Conservation (phyloP, 495 filamentous ascomycete genomes). For the Filosporella fistucella region DNA sequence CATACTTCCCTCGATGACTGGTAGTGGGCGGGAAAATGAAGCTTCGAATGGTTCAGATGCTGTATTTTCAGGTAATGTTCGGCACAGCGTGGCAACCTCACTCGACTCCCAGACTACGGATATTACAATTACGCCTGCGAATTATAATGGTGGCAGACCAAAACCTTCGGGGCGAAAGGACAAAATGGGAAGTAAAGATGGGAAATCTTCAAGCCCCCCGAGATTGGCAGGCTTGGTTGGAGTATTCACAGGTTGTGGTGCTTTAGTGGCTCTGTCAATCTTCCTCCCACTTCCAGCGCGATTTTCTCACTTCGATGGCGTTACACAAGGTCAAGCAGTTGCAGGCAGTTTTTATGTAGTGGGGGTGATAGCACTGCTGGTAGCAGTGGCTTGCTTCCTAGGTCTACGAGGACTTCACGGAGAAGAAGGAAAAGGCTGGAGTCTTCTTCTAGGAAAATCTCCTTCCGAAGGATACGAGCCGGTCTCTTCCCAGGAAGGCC, state of each 20-base stretch:
- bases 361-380: constrained; percentile 60
- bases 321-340: constrained; percentile 64
- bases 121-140: constrained; percentile 56
- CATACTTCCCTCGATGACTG: constrained; percentile 81
- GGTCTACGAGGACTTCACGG: constrained; percentile 75
- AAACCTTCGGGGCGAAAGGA: background rate
- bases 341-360: constrained; percentile 82
- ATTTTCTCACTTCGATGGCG: constrained; percentile 61
- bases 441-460: constrained; percentile 38
- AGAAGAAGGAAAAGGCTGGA: constrained; percentile 71
- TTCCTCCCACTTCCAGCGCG: constrained; percentile 85
- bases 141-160: constrained; percentile 23
- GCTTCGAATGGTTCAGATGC: background rate
- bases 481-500: background rate
- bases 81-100: constrained; percentile 42
- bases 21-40: constrained; percentile 7
- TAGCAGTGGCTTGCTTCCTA: constrained; percentile 71
- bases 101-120: constrained; percentile 63
- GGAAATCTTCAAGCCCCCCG: constrained; percentile 36
- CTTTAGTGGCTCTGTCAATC: constrained; percentile 70
- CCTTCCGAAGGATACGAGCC: constrained; percentile 17
- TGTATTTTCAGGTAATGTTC: background rate
- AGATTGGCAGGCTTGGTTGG: constrained; percentile 86
- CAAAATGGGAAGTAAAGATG: background rate
- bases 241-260: constrained; percentile 87